Base-by-base conservation (phyloP, 352 stramenopile genomes). In the Globisporangium spinosum region DNA sequence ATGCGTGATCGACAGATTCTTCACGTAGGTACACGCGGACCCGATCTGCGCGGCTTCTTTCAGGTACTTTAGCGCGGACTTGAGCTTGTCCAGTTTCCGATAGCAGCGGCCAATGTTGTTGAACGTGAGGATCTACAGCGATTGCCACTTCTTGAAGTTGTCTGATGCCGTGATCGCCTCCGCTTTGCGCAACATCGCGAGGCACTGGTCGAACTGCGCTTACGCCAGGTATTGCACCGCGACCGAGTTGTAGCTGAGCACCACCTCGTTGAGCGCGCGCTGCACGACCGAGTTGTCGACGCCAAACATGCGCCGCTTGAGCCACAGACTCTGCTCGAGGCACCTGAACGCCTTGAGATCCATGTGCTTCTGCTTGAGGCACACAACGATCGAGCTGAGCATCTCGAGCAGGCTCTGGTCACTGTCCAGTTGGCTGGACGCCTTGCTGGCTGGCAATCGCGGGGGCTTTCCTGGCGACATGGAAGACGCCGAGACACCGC, bases 21-120 rank as follows among this genome's bases (percentile, higher is more conserved):
- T 82, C 29, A 94, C 82, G 34, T 89, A 73, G 0, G 77, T 69
- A 13, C 79, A 78, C 4, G 73, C 63, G 0, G 80, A 77, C 9
- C 86, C 86, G n/a, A 94, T 73, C 60, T 80, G 80, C 9, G 84
- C 82, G 5, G 86, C 86, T 38, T 90, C 80, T 49, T 90, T 78
- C 5, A 94, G 63, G 71, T 92, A 94, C 65, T 90, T 89, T 13
- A 92, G 70, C 17, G 86, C 83, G 1, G 83, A 88, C 62, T 88
- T 85, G 8, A 91, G 73, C 61, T 91, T 89, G 23, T 78, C 79
- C 17, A 94, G 68, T 45, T 90, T 94, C 4, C 86, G 86, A 69
- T 92, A 94, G 58, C 83, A 92, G 67, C 86, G 92, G 22, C 83
- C 86, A 22, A 94, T 80, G 67, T 92, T 94, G 65, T 94, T 94